Percentiles rank a stretch among this genome's conserved stretches.
These are phyloP conservation scores for Aspergillus melleus DNA, from an alignment of 2,329 filamentous ascomycete genomes.

Conservation along the genomic window DNA sequence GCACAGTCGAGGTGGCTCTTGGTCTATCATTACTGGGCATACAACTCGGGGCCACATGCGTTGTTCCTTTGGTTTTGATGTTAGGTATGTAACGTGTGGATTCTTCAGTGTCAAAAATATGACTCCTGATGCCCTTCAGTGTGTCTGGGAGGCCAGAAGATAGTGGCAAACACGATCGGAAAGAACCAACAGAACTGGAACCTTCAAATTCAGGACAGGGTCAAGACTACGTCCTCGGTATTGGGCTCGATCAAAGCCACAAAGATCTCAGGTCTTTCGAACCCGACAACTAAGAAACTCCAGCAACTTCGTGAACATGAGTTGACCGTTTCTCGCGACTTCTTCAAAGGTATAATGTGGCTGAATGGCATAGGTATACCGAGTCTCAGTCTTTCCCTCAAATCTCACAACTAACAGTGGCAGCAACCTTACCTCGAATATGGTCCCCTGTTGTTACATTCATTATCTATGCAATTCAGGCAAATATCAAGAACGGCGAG, in stretches of 20 bases:
- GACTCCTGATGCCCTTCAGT: neutral
- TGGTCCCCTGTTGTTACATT: neutral
- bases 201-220: neutral
- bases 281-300: neutral
- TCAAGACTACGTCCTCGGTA: neutral
- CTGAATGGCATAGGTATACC: neutral
- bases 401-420: neutral
- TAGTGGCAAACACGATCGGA: neutral
- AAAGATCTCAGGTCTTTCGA: neutral
- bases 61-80: neutral
- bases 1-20: neutral
- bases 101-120: neutral
- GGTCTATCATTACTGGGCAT: neutral
- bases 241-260: neutral
- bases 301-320: neutral
- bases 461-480: neutral
- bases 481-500: neutral
- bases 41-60: neutral
- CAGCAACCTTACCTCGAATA: slow-evolving; percentile 2
- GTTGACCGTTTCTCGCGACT: neutral
- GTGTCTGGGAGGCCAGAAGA: neutral
- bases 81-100: neutral
- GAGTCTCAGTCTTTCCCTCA: neutral
- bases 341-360: neutral
- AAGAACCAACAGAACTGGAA: neutral